Evolutionary conservation across 352 stramenopile genomes (phyloP), one percentile per base, ranked within the genome.

Genomic region (Halophytophthora polymorphica): DNA sequence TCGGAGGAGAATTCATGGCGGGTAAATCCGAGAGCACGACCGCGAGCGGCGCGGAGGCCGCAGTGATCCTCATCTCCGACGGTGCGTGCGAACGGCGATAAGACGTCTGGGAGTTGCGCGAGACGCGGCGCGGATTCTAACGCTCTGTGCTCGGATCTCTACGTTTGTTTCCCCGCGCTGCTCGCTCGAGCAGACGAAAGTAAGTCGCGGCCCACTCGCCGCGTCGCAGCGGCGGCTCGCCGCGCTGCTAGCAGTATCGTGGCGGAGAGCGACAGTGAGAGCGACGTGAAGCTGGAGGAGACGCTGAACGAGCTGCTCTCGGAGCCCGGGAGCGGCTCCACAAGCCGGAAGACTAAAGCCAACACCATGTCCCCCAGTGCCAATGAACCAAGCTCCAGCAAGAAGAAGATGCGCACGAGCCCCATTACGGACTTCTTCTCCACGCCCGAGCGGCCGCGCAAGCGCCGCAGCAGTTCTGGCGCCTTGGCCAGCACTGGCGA

Each of bases 41-140:
- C 35, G 31, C 44, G 12, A 44, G 34, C 36, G 59, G 58, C 50
- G 40, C 43, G 33, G 34, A 21, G 23, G 57, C 64, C 52, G 35
- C 71, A 3, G 64, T 80, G 21, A 70, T 80, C 50, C 61, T 69
- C 57, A 76, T 82, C 57, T 82, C 73, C 31, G 71, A 84, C 36
- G 68, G 73, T 82, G 49, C 39, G 64, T 60, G 12, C 40, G 2
- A 1, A 5, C 3, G 6, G 22, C 2, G 2, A 28, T 12, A 0
- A 2, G 6, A 3, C 8, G 12, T 31, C 23, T n/a, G 53, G 28
- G 35, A 2, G 14, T 45, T 35, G 7, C 12, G 2, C 11, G 23
- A 38, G 21, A 36, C 6, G 35, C 31, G 43, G 6, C 18, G 19
- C 37, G 48, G 21, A 42, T 50, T 17, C 21, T 56, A 36, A 55